Conservation (phyloP, 495 filamentous ascomycete genomes). For the Hypoxylon subgilvum region DNA sequence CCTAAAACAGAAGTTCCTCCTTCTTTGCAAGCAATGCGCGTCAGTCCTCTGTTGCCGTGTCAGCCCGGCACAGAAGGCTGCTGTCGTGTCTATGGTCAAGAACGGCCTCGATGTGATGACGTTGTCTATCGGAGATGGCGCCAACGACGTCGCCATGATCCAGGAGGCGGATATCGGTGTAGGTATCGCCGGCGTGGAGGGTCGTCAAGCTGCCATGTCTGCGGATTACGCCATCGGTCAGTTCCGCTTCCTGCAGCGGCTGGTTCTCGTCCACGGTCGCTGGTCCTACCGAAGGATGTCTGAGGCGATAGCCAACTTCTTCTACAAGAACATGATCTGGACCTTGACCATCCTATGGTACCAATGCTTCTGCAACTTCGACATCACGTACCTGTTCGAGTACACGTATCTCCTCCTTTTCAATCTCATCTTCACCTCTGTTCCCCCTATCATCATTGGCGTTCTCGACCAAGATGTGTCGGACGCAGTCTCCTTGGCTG, state of each 20-base stretch:
- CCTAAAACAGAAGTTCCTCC: slow-evolving; percentile 86
- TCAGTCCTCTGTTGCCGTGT: slow-evolving; percentile 98
- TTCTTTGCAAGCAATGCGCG: slow-evolving; percentile 97
- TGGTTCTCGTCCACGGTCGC: slow-evolving; percentile 92
- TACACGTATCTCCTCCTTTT: slow-evolving; percentile 96
- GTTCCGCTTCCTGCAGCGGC: slow-evolving; percentile 89
- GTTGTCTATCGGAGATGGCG: slow-evolving; percentile 93
- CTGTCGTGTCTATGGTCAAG: slow-evolving; percentile 97
- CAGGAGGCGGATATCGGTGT: slow-evolving; percentile 98
- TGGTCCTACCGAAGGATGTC: slow-evolving; percentile 94
- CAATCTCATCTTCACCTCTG: slow-evolving; percentile 95
- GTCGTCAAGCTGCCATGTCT: slow-evolving; percentile 96
- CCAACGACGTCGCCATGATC: slow-evolving; percentile 99
- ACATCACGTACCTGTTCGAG: slow-evolving; percentile 94
- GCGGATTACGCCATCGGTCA: slow-evolving; percentile 98
- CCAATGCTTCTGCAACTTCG: slow-evolving; percentile 92
- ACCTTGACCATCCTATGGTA: slow-evolving; percentile 98
- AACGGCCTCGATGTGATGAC: slow-evolving; percentile 95
- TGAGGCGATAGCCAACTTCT: slow-evolving; percentile 97
- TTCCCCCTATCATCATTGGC: slow-evolving; percentile 95
- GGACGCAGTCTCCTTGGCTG: slow-evolving; percentile 89
- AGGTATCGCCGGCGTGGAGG: slow-evolving; percentile 97
- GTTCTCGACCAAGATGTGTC: slow-evolving; percentile 97
- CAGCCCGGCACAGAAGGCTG: slow-evolving; percentile 94
- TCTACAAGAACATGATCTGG: slow-evolving; percentile 99